These are phyloP conservation scores for Pugionium dolabratum DNA, from an alignment of 345 rosid species.

Conservation along the genomic window DNA sequence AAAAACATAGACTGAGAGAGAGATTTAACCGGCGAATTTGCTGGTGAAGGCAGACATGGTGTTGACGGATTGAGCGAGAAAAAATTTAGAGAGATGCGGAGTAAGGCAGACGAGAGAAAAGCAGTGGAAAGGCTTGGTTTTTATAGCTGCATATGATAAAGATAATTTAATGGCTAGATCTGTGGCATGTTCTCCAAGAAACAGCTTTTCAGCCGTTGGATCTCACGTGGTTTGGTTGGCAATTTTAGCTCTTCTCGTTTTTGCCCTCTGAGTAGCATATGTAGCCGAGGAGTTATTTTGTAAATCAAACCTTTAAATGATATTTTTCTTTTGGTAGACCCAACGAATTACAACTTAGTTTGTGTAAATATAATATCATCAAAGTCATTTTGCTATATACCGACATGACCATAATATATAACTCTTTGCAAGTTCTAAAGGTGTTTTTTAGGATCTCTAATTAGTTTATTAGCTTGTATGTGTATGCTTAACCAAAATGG, in stretches of 20 bases:
- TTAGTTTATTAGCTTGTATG: neutral
- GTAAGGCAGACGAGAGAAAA: neutral
- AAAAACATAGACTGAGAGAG: neutral
- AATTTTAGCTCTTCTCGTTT: slow-evolving; percentile 13
- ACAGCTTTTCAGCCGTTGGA: slow-evolving; percentile 37
- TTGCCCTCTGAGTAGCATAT: neutral
- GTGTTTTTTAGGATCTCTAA: slow-evolving; percentile 12
- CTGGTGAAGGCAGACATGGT: slow-evolving; percentile 80
- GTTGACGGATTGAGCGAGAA: slow-evolving; percentile 9
- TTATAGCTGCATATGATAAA: slow-evolving; percentile 26
- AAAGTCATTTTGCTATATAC: slow-evolving; percentile 7
- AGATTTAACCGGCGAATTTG: slow-evolving; percentile 69
- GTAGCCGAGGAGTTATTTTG: slow-evolving; percentile 14
- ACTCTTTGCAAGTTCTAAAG: neutral
- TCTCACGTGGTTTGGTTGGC: slow-evolving; percentile 34
- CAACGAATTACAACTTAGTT: too few relatives aligned
- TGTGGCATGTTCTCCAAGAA: slow-evolving; percentile 41
- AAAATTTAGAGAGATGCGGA: neutral
- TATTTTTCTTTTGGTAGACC: too few relatives aligned
- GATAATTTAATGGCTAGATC: slow-evolving; percentile 32
- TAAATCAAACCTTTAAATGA: neutral
- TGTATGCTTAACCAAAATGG: too few relatives aligned
- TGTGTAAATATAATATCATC: too few relatives aligned
- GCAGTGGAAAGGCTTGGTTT: slow-evolving; percentile 17
- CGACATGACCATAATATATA: neutral